A percentile compares a stretch with the other conserved stretches of the same genome.
phyloP scores from a whole-genome alignment of 768 basidiomycete species.

The Leccinum fibrillosum region DNA sequence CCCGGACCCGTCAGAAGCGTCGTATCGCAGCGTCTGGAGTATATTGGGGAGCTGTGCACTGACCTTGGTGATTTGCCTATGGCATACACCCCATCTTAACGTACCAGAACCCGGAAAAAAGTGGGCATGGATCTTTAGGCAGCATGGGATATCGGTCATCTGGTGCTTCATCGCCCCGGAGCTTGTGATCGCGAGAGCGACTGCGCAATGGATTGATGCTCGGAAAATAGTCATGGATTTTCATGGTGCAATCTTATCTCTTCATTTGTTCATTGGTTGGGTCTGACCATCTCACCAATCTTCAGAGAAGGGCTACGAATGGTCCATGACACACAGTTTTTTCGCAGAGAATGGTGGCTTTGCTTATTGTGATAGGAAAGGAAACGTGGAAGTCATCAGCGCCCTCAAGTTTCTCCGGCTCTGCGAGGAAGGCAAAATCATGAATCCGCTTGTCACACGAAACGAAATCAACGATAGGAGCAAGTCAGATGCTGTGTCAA shows the following conservation, averaged over 20 bases:
- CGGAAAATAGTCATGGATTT: background rate
- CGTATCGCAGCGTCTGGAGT: background rate
- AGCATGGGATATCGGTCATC: background rate
- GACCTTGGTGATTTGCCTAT: background rate
- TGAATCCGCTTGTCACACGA: background rate
- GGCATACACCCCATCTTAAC: background rate
- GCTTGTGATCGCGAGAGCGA: background rate
- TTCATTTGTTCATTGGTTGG: background rate
- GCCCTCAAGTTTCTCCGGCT: background rate
- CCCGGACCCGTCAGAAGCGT: background rate
- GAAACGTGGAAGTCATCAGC: background rate
- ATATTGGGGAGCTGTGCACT: background rate
- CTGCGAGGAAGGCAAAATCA: background rate
- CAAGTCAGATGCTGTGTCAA: background rate
- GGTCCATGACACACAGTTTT: background rate
- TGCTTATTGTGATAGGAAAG: background rate
- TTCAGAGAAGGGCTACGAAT: background rate
- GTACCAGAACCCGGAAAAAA: background rate
- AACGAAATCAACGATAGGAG: background rate
- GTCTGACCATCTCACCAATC: background rate
- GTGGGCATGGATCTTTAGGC: rapidly evolving
- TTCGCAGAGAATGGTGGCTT: background rate
- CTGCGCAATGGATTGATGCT: background rate
- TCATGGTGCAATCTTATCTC: background rate
- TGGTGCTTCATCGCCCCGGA: background rate